phyloP scores from a whole-genome alignment of 2,329 filamentous ascomycete species.

The Cercospora zeae-maydis region DNA sequence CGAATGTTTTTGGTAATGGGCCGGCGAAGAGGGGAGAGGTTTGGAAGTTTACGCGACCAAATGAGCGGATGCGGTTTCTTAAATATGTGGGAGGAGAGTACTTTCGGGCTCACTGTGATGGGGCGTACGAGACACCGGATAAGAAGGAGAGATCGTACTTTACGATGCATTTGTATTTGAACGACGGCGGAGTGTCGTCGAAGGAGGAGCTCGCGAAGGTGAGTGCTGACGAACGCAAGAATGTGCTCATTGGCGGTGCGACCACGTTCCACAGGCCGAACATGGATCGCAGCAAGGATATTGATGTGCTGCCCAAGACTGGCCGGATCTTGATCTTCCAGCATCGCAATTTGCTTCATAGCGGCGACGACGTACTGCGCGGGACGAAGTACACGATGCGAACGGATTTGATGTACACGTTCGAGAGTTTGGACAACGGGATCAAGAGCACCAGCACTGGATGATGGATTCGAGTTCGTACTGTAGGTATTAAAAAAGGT shows the following conservation, averaged over 20 bases:
- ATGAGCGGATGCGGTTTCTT: constrained; percentile 72
- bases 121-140: constrained; percentile 57
- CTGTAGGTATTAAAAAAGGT: too few species aligned
- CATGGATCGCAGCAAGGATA: constrained; percentile 31
- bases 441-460: constrained; percentile 15
- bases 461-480: constrained; percentile 8
- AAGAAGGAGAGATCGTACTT: constrained; percentile 50
- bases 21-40: constrained; percentile 44
- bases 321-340: constrained; percentile 57
- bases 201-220: constrained; percentile 21
- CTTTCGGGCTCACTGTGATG: constrained; percentile 71
- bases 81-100: constrained; percentile 69
- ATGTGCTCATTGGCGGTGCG: constrained; percentile 50
- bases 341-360: constrained; percentile 51
- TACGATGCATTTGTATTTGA: constrained; percentile 54
- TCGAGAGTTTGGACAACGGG: constrained; percentile 26
- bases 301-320: constrained; percentile 49
- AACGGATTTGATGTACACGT: constrained; percentile 54
- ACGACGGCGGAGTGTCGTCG: constrained; percentile 17
- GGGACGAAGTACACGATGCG: constrained; percentile 56
- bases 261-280: constrained; percentile 48
- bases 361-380: constrained; percentile 52
- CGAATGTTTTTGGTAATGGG: constrained; percentile 46
- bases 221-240: constrained; percentile 30
- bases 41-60: constrained; percentile 52